Conservation (phyloP, 495 filamentous ascomycete genomes). For the Aspergillus cristatus region DNA sequence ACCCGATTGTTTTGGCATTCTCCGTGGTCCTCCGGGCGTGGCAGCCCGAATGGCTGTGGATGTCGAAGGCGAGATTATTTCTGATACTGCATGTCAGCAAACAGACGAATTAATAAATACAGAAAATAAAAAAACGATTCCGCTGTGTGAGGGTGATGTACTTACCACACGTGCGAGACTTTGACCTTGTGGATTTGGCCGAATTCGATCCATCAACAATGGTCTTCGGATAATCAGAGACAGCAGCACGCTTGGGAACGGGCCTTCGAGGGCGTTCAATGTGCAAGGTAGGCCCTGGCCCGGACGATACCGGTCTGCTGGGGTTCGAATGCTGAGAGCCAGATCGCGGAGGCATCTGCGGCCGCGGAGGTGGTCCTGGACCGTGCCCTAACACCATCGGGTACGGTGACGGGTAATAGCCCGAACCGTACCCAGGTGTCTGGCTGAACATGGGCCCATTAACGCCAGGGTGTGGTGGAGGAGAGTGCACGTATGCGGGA, state of each 20-base stretch:
- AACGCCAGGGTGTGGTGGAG: too few species aligned
- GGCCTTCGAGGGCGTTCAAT: slow-evolving; percentile 3
- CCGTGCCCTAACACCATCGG: slow-evolving; percentile 11
- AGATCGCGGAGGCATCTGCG: neutral
- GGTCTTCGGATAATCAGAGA: slow-evolving; percentile 34
- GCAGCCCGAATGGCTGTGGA: slow-evolving; percentile 14
- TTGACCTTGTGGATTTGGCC: slow-evolving; percentile 12
- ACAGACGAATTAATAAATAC: too few species aligned
- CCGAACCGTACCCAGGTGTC: slow-evolving; percentile 14
- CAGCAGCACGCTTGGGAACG: slow-evolving; percentile 3
- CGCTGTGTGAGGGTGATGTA: too few species aligned
- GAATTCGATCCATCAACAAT: slow-evolving; percentile 38
- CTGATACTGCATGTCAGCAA: slow-evolving; percentile 6
- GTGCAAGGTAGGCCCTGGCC: slow-evolving; percentile 1
- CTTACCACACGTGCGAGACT: slow-evolving; percentile 1
- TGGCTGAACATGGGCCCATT: slow-evolving; percentile 12
- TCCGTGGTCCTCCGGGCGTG: slow-evolving; percentile 74
- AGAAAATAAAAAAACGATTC: too few species aligned
- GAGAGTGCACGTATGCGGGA: too few species aligned
- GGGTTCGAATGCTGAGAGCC: slow-evolving; percentile 4
- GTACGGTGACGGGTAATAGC: slow-evolving; percentile 22
- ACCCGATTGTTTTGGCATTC: slow-evolving; percentile 88
- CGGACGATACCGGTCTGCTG: neutral
- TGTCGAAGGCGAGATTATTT: slow-evolving; percentile 11
- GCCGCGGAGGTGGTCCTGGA: slow-evolving; percentile 1